phyloP scores from a whole-genome alignment of 139 green algal genomes.

The Zygnema cylindricum region DNA sequence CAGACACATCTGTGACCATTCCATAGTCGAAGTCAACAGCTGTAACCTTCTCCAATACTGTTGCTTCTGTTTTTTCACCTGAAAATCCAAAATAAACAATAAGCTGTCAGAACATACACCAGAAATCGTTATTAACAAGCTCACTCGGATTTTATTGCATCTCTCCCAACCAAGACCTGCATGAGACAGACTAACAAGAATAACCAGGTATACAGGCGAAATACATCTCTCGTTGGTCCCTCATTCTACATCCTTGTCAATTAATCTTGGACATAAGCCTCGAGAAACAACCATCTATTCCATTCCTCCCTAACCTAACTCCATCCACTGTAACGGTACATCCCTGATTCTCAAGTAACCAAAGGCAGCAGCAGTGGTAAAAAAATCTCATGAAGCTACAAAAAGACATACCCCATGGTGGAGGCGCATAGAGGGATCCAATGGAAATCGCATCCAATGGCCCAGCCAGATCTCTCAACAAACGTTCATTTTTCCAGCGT shows the following conservation, averaged over 20 bases:
- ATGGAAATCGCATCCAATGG: constrained; percentile 51
- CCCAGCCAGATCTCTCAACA: constrained; percentile 52
- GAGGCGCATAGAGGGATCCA: constrained; percentile 45
- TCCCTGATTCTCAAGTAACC: no score
- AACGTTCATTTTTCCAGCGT: constrained; percentile 50
- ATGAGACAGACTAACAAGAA: no score
- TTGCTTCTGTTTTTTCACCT: constrained; percentile 13
- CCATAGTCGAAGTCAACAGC: not conserved
- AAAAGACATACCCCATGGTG: constrained; percentile 55
- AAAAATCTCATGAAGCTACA: no score
- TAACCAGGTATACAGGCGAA: no score
- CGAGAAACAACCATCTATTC: no score
- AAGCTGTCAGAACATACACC: not conserved
- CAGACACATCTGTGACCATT: not conserved
- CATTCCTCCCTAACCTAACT: no score
- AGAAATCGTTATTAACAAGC: not conserved
- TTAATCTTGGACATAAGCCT: no score
- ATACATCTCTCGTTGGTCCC: no score
- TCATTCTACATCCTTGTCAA: no score
- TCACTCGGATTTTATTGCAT: not conserved
- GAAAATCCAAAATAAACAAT: not conserved
- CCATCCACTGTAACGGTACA: no score
- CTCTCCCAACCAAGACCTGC: no score
- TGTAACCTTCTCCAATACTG: constrained; percentile 4
- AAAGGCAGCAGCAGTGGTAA: no score